Conservation (phyloP, 1,284 basidiomycete species). For the Cutaneotrichosporon cutaneum region DNA sequence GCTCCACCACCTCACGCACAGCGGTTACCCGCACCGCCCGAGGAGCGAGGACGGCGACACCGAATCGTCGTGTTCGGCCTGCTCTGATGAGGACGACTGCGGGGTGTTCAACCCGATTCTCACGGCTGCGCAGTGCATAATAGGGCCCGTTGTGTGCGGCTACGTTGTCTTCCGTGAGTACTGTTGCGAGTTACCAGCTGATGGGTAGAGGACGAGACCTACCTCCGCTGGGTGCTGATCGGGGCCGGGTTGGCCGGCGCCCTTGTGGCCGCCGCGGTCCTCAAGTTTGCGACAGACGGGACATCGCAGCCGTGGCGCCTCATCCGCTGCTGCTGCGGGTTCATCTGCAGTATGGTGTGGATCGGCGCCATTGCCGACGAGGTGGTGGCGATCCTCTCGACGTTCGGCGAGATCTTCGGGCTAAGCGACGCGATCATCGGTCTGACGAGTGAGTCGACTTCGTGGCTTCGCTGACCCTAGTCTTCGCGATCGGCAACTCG, state of each 20-base stretch:
- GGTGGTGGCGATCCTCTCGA: constrained; percentile 84
- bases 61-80: constrained; percentile 3
- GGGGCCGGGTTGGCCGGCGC: constrained; percentile 60
- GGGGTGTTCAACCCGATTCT: constrained; percentile 75
- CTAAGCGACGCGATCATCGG: constrained; percentile 97
- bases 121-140: constrained; percentile 71
- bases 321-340: constrained; percentile 82
- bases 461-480: constrained; percentile 20
- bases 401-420: constrained; percentile 88
- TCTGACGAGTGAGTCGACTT: constrained; percentile 60
- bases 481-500: constrained; percentile 95
- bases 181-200: constrained; percentile 9
- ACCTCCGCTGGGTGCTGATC: constrained; percentile 61
- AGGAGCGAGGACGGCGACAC: constrained; percentile 4
- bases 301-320: constrained; percentile 63
- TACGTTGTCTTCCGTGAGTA: constrained; percentile 69
- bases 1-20: constrained; percentile 45
- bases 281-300: constrained; percentile 64
- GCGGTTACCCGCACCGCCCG: constrained; percentile 19
- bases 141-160: constrained; percentile 76
- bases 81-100: constrained; percentile 16
- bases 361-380: constrained; percentile 94
- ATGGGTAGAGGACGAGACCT: constrained; percentile 59
- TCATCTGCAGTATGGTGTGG: constrained; percentile 85
- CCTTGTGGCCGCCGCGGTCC: constrained; percentile 60